phyloP scores from a whole-genome alignment of 495 filamentous ascomycete species.

The Pyronema omphalodes region DNA sequence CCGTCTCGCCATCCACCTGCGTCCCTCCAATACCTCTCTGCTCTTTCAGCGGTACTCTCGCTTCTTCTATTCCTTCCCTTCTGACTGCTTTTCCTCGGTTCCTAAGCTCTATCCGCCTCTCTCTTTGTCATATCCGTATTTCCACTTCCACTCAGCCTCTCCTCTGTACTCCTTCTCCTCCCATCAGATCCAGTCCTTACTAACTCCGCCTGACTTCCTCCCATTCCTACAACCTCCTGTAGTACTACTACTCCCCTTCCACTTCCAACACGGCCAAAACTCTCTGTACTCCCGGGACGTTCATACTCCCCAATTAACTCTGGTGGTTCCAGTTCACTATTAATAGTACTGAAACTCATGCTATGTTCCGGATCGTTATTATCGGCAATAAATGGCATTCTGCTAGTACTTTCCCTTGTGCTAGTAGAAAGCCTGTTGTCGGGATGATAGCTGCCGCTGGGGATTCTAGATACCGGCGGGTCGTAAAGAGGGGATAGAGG shows the following conservation, averaged over 20 bases:
- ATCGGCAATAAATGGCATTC: slow-evolving; percentile 5
- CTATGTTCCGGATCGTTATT: slow-evolving; percentile 11
- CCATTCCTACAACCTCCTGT: neutral
- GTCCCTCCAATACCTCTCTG: too few species aligned
- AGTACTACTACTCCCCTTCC: neutral
- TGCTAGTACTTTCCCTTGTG: neutral
- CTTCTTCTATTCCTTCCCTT: too few species aligned
- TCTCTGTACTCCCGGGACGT: slow-evolving; percentile 16
- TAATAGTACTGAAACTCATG: slow-evolving; percentile 16
- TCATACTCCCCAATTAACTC: slow-evolving; percentile 12
- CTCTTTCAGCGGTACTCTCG: too few species aligned
- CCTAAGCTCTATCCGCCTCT: too few species aligned
- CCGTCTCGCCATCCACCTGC: too few species aligned
- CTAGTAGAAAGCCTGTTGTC: slow-evolving; percentile 1
- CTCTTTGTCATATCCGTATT: too few species aligned
- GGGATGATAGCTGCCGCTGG: slow-evolving; percentile 15
- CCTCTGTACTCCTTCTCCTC: too few species aligned
- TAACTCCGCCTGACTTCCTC: slow-evolving; percentile 1
- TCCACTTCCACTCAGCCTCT: too few species aligned
- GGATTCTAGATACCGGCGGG: slow-evolving; percentile 9
- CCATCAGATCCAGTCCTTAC: neutral
- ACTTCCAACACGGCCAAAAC: slow-evolving; percentile 12
- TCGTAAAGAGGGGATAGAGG: slow-evolving; percentile 15
- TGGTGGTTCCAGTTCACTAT: slow-evolving; percentile 19
- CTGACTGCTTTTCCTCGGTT: too few species aligned